A percentile compares a stretch with the other conserved stretches of the same genome.
phyloP scores from a whole-genome alignment of 495 filamentous ascomycete genomes.

The Mycothermus thermophilus region DNA sequence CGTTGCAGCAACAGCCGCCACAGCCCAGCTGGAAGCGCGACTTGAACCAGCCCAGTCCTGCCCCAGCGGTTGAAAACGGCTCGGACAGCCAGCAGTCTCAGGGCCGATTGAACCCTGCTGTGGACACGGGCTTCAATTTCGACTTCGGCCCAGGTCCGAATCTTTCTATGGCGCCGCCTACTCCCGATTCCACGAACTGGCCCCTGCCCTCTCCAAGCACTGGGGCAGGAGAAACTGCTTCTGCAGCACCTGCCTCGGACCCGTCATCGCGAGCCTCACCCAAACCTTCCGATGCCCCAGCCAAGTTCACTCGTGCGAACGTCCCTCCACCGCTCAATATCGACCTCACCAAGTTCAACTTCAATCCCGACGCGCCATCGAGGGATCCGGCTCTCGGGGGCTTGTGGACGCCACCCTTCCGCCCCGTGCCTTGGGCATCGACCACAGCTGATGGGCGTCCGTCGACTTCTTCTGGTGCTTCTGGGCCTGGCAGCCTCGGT shows the following conservation, averaged over 20 bases:
- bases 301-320: slow-evolving; percentile 9
- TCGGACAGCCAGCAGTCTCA: background rate
- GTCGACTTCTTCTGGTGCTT: slow-evolving; percentile 1
- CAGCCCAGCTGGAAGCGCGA: slow-evolving; percentile 7
- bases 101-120: slow-evolving; percentile 2
- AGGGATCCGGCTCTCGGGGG: slow-evolving; percentile 8
- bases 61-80: slow-evolving; percentile 1
- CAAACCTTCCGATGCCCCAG: background rate
- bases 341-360: slow-evolving; percentile 19
- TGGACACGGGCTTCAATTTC: slow-evolving; percentile 20
- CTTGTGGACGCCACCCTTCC: slow-evolving; percentile 14
- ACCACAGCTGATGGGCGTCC: slow-evolving; percentile 5
- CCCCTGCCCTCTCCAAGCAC: slow-evolving; percentile 9
- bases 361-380: slow-evolving; percentile 16
- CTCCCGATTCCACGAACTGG: slow-evolving; percentile 19
- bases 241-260: background rate
- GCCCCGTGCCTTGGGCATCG: slow-evolving; percentile 1
- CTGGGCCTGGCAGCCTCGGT: background rate
- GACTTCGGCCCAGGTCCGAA: slow-evolving; percentile 13
- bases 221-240: background rate
- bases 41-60: slow-evolving; percentile 2
- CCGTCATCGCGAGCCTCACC: background rate
- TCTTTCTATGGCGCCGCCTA: slow-evolving; percentile 5
- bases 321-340: slow-evolving; percentile 13
- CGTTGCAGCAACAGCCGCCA: too few relatives aligned